phyloP scores from a whole-genome alignment of 495 filamentous ascomycete genomes.

The Daldinia vernicosa region DNA sequence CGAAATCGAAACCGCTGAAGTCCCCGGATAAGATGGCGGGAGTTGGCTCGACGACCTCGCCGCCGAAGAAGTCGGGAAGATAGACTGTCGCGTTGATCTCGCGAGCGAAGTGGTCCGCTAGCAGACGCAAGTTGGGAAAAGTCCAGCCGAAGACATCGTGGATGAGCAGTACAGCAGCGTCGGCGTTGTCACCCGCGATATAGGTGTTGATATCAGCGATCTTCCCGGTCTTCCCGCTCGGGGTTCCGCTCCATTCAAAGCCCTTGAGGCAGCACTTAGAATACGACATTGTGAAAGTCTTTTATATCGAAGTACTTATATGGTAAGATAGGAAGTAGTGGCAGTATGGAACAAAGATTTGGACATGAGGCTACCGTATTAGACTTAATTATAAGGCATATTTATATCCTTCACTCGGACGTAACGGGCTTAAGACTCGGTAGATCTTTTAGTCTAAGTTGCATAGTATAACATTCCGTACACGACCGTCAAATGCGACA shows the following conservation, averaged over 20 bases:
- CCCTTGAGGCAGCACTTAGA: conserved; percentile 49
- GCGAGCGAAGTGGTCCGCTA: conserved; percentile 66
- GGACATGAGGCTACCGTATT: background rate
- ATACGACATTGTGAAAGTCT: conserved; percentile 32
- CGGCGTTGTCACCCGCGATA: conserved; percentile 54
- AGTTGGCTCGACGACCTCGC: conserved; percentile 47
- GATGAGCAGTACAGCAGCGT: conserved; percentile 62
- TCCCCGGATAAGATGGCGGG: conserved; percentile 41
- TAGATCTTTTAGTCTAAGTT: background rate
- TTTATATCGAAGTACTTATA: background rate
- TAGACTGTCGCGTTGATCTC: conserved; percentile 63
- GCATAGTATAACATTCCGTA: background rate
- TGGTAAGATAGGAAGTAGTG: background rate
- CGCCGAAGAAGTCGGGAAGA: conserved; percentile 65
- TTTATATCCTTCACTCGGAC: background rate
- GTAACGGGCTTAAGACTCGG: conserved; percentile 15
- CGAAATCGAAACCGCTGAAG: conserved; percentile 53
- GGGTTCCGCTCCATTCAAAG: conserved; percentile 60
- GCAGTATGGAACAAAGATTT: background rate
- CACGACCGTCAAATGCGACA: background rate
- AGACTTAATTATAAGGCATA: background rate
- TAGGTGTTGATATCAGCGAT: conserved; percentile 53
- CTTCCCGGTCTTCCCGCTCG: conserved; percentile 50
- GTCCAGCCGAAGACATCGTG: conserved; percentile 69
- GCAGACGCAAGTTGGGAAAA: conserved; percentile 63